Percentiles rank a stretch among this genome's conserved stretches.
Evolutionary conservation across 2,329 filamentous ascomycete genomes (phyloP).

Genomic region (Beauveria australis): DNA sequence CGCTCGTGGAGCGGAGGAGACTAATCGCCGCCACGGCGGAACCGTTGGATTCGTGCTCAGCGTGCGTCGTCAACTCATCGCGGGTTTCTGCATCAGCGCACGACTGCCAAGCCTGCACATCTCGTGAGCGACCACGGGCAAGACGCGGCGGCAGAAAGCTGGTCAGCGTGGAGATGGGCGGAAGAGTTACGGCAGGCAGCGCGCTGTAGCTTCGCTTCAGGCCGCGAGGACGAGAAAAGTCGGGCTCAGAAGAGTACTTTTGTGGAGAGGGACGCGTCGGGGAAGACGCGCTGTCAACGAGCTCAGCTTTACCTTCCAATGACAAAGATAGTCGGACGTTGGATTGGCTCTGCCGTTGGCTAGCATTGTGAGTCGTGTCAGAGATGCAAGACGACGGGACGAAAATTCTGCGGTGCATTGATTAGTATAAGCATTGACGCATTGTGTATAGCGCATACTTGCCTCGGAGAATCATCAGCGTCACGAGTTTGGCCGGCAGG

Average conservation of each 20-base stretch:
- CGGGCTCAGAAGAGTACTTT: constrained; percentile 39
- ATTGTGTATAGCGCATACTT: constrained; percentile 11
- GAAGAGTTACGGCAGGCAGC: constrained; percentile 48
- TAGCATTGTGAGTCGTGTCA: constrained; percentile 29
- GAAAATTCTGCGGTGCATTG: constrained; percentile 29
- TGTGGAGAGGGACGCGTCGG: constrained; percentile 58
- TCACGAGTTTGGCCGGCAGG: constrained; percentile 32
- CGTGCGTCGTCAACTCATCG: constrained; percentile 71
- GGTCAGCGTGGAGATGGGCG: constrained; percentile 46
- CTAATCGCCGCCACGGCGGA: constrained; percentile 77
- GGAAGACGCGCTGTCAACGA: constrained; percentile 46
- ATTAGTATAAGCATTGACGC: background rate
- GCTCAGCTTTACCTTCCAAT: constrained; percentile 82
- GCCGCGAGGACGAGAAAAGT: constrained; percentile 40
- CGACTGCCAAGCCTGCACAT: constrained; percentile 85
- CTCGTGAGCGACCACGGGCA: constrained; percentile 67
- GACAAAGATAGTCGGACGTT: constrained; percentile 73
- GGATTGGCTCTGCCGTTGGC: constrained; percentile 28
- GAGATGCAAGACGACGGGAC: constrained; percentile 35
- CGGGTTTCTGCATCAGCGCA: constrained; percentile 75
- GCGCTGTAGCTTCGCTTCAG: constrained; percentile 67
- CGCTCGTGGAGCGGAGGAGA: constrained; percentile 63
- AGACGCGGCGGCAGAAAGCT: constrained; percentile 46
- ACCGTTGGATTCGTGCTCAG: constrained; percentile 70
- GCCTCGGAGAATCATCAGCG: constrained; percentile 39